Conservation (phyloP, 2,329 filamentous ascomycete genomes). For the Xylariales sp. region DNA sequence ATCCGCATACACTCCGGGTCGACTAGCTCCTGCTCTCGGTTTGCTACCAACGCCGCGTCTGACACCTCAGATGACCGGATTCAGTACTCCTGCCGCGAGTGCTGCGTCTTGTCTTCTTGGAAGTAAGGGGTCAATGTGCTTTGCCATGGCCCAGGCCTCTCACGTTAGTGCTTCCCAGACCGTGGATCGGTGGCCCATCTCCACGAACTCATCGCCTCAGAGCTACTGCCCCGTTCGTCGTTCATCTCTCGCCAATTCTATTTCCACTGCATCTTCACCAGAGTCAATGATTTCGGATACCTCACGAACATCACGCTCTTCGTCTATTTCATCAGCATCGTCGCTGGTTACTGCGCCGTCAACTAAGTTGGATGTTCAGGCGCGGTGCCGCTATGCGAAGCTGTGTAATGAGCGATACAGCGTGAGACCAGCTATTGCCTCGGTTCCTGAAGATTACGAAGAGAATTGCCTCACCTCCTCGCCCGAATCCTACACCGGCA, state of each 20-base stretch:
- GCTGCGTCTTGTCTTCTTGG: slow-evolving; percentile 45
- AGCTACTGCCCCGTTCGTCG: slow-evolving; percentile 45
- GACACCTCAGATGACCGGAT: slow-evolving; percentile 51
- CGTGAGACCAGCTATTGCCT: slow-evolving; percentile 47
- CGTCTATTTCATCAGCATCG: slow-evolving; percentile 60
- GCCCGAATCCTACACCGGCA: slow-evolving; percentile 52
- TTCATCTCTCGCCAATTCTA: slow-evolving; percentile 59
- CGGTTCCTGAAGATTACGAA: slow-evolving; percentile 54
- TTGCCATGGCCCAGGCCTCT: slow-evolving; percentile 54
- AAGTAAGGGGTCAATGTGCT: slow-evolving; percentile 53
- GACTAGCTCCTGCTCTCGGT: slow-evolving; percentile 47
- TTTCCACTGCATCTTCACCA: slow-evolving; percentile 60
- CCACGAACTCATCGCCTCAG: slow-evolving; percentile 47
- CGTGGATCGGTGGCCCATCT: slow-evolving; percentile 48
- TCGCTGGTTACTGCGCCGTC: slow-evolving; percentile 57
- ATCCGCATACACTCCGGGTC: slow-evolving; percentile 37
- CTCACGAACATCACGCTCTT: slow-evolving; percentile 58
- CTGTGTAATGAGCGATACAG: slow-evolving; percentile 51
- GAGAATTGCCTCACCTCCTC: slow-evolving; percentile 48
- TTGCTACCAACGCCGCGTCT: slow-evolving; percentile 56
- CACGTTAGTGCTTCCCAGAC: slow-evolving; percentile 41
- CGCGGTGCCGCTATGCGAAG: slow-evolving; percentile 61
- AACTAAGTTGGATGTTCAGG: slow-evolving; percentile 54
- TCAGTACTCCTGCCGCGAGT: slow-evolving; percentile 58
- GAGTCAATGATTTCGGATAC: slow-evolving; percentile 65